phyloP scores from a whole-genome alignment of 306 rosid genomes.

The Lathyrus tuberosus region DNA sequence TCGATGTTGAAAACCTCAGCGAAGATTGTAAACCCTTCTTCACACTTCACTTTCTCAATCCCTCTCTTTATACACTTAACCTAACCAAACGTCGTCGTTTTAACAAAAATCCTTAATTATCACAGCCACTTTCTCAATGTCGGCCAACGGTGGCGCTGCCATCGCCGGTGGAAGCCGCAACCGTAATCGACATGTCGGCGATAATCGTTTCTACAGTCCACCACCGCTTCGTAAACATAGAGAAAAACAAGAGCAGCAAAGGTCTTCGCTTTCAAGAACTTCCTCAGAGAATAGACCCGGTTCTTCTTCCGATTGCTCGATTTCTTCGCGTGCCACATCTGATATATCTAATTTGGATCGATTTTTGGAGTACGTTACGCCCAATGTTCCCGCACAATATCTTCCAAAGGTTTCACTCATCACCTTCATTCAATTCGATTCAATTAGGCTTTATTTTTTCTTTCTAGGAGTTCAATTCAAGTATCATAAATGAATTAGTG shows the following conservation, averaged over 20 bases:
- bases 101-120: constrained; percentile 9
- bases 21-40: constrained; percentile 13
- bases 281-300: constrained; percentile 59
- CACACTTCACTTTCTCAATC: constrained; percentile 21
- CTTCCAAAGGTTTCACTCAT: constrained; percentile 56
- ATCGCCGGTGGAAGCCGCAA: constrained; percentile 57
- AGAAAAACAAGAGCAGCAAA: constrained; percentile 49
- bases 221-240: constrained; percentile 75
- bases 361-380: constrained; percentile 69
- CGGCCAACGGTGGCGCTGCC: constrained; percentile 69
- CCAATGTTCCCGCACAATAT: constrained; percentile 63
- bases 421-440: constrained; percentile 14
- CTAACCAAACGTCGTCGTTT: constrained; percentile 48
- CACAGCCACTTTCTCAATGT: constrained; percentile 52
- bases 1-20: constrained; percentile 3
- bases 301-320: constrained; percentile 65
- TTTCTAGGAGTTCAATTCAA: constrained; percentile 6
- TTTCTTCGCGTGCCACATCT: constrained; percentile 58
- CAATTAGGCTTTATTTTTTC: constrained; percentile 1
- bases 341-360: constrained; percentile 84
- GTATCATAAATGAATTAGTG: constrained; percentile 7
- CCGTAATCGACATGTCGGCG: constrained; percentile 55
- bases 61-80: neutral
- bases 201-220: constrained; percentile 79
- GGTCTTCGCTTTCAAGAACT: constrained; percentile 45